Evolutionary conservation across 2,329 filamentous ascomycete species (phyloP), one percentile per base, ranked within the genome.

Genomic region (Trichophyton benhamiae): DNA sequence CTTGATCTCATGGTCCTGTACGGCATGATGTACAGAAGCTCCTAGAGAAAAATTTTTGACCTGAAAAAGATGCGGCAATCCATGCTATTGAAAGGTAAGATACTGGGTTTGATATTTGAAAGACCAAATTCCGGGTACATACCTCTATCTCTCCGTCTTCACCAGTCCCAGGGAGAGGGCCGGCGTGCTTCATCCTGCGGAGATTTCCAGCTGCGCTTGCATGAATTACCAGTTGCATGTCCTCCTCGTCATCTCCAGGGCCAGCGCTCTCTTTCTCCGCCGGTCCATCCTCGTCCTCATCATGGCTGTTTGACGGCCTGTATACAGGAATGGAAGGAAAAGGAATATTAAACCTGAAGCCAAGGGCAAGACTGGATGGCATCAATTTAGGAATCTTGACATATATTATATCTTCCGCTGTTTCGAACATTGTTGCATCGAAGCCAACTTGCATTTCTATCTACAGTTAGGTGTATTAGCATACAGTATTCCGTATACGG

Each of bases 331-430:
- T 65, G 1, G 71, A 64, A 48, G 69, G 68, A 49, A 76, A 63
- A 3, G 74, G 73, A 15, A 70, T 66, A 38, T 69, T 71, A 61
- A 75, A 76, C 44, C 63, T 68, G 61, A 72, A 75, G 52, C 67
- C 68, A 36, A 74, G 58, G n/a, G 66, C 68, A 61, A 70, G 70
- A 30, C 8, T 2, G 3, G 55, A 58, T 2, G 67, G 66, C 15
- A 65, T 66, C 44, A 69, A 41, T 25, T 65, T 63, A 3, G 70
- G 63, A 1, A 67, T 63, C 22, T 72, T 72, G 7, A 73, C 58
- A 33, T 67, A 67, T 20, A 71, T 66, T 60, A 71, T 65, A 3
- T 68, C 71, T 8, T 68, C 67, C 11, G 15, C 71, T 66, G 1
- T 65, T 65, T 30, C 27, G 53, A 76, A 68, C 60, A 72, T 69